Conservation (phyloP, 2,329 filamentous ascomycete species). For the Colletotrichum tropicale region DNA sequence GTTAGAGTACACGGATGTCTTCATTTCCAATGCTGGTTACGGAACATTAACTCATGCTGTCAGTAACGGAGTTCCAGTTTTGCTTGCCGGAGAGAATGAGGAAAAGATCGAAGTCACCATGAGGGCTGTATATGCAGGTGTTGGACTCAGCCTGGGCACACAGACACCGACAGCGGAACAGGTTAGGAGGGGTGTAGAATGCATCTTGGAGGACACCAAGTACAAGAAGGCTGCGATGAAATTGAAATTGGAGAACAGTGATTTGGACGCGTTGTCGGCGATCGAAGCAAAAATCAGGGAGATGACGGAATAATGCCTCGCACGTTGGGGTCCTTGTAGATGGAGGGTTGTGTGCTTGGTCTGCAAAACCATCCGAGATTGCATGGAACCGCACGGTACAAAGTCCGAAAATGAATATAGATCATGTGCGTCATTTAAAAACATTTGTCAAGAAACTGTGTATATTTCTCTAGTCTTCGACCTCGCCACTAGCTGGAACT, state of each 20-base stretch:
- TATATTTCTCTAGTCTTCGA: not conserved
- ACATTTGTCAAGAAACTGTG: not conserved
- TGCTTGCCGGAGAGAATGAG: constrained; percentile 45
- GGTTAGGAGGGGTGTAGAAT: not conserved
- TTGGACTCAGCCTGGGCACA: constrained; percentile 48
- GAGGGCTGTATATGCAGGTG: constrained; percentile 45
- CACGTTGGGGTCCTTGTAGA: not conserved
- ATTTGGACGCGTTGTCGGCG: not conserved
- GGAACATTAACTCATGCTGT: constrained; percentile 50
- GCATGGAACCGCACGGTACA: not conserved
- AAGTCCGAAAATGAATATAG: not conserved
- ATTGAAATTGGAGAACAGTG: not conserved
- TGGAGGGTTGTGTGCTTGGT: not conserved
- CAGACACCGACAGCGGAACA: constrained; percentile 31
- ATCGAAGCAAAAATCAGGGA: not conserved
- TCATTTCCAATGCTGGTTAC: constrained; percentile 55
- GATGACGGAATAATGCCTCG: not conserved
- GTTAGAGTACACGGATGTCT: constrained; percentile 46
- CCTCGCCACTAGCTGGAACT: not conserved
- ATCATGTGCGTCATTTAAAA: not conserved
- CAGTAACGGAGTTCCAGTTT: constrained; percentile 49
- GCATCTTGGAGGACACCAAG: not conserved
- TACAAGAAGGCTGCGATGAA: constrained; percentile 10
- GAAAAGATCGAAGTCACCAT: constrained; percentile 46
- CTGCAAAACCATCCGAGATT: not conserved